Evolutionary conservation across 345 rosid species (phyloP), one percentile per base, ranked within the genome.

Genomic region (Lagerstroemia speciosa): DNA sequence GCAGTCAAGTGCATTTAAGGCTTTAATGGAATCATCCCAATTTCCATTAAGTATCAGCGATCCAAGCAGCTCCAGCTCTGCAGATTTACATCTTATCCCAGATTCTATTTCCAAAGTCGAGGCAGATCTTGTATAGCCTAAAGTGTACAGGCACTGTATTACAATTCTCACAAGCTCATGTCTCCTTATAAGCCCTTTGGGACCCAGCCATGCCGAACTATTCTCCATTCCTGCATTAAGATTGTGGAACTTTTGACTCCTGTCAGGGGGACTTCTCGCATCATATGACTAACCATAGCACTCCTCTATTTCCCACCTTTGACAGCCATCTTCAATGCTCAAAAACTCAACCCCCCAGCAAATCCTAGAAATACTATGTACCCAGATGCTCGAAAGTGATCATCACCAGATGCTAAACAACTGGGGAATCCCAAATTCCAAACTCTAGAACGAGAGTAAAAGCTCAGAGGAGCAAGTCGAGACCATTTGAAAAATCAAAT

Each of bases 81-180:
- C 34, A 3, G 89, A 82, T 70, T 84, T 86, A 73, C 68, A 81
- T 7, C 69, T 73, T 67, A 89, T 61, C 43, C 84, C 81, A 0
- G 96, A 90, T 79, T 93, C 97, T 0, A 32, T 55, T 74, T 93
- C 97, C 71, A 91, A 65, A 73, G 82, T 80, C 46, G 85, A 82
- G 71, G 90, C 97, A 15, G 96, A 87, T 53, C 72, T 86, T 32
- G 77, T 79, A 75, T 78, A 90, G 16, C 98, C 97, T 71, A 89
- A 79, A 0, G 97, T 81, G 80, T 87, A 82, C 41, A 93, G 84
- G 68, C 88, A 83, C 61, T 90, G 96, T 64, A 93, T 74, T 31
- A 93, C 71, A 65, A 89, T 73, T 72, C 94, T 80, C 6, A 89
- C 62, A 41, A 93, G 84, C 72, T 93, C 98, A 38, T 79, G 81